phyloP scores from a whole-genome alignment of 768 basidiomycete genomes.

The Naganishia vaughanmartiniae region DNA sequence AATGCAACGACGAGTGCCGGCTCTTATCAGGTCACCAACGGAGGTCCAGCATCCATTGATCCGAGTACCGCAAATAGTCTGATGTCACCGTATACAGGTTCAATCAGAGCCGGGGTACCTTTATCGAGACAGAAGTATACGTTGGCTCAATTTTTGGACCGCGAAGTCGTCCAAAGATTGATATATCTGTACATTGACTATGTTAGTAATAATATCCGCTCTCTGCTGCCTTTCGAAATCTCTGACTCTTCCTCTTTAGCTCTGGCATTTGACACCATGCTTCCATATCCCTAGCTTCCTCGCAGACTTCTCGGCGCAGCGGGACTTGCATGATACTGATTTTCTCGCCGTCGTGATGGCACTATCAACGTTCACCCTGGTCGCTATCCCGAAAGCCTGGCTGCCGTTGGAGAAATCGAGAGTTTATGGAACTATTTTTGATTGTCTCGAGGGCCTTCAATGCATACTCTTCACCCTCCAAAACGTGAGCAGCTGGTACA shows the following conservation, averaged over 20 bases:
- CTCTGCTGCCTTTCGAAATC: neutral
- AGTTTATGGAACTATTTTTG: conserved; percentile 1
- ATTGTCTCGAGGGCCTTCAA: conserved; percentile 5
- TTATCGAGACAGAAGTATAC: conserved; percentile 4
- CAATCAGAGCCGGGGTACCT: neutral
- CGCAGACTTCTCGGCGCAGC: conserved; percentile 7
- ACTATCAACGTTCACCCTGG: conserved; percentile 9
- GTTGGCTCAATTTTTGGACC: conserved; percentile 10
- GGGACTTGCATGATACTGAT: conserved; percentile 18
- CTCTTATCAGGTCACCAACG: neutral
- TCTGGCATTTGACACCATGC: conserved; percentile 26
- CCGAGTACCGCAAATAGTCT: neutral
- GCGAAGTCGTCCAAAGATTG: conserved; percentile 11
- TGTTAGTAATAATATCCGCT: neutral
- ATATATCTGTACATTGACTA: conserved; percentile 22
- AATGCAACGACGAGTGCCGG: no score
- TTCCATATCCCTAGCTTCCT: conserved; percentile 27
- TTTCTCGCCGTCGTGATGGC: conserved; percentile 27
- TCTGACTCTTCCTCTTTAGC: conserved; percentile 1
- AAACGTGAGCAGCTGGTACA: neutral
- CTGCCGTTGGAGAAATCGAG: conserved; percentile 4
- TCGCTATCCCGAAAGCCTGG: conserved; percentile 17
- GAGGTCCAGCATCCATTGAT: neutral
- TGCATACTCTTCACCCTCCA: conserved; percentile 9
- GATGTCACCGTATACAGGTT: neutral